Conservation (phyloP, 495 filamentous ascomycete species). For the Hypoxylon rickii region DNA sequence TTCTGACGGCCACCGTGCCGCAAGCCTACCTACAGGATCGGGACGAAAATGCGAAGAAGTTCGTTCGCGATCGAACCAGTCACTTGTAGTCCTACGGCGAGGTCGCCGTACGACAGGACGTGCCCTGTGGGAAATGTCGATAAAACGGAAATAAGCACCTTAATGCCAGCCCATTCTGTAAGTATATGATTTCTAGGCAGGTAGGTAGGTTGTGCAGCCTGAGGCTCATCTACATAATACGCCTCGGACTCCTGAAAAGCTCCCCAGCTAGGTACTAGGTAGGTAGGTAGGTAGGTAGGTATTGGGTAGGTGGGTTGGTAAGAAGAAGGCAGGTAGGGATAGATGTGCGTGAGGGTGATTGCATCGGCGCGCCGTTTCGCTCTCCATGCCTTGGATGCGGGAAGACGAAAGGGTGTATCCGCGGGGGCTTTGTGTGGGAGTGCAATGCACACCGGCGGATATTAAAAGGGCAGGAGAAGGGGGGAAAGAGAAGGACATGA, state of each 20-base stretch:
- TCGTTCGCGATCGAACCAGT: constrained; percentile 13
- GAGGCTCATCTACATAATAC: constrained; percentile 32
- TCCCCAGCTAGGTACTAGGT: background rate
- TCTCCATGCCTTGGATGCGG: constrained; percentile 13
- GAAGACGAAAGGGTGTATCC: constrained; percentile 10
- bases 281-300: no score
- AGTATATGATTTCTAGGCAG: no score
- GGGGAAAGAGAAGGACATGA: constrained; percentile 5
- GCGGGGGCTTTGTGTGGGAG: background rate
- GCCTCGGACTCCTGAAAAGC: background rate
- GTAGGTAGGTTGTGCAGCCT: constrained; percentile 13
- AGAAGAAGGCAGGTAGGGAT: no score
- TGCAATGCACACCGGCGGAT: background rate
- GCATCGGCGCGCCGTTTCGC: constrained; percentile 18
- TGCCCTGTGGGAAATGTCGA: no score
- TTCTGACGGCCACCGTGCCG: constrained; percentile 6
- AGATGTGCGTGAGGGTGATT: constrained; percentile 24
- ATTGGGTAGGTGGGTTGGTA: no score
- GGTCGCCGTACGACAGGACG: constrained; percentile 14
- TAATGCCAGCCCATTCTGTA: no score
- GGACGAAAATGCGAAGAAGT: constrained; percentile 25
- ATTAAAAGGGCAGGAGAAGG: background rate
- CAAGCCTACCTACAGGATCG: constrained; percentile 36
- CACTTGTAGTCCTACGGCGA: background rate
- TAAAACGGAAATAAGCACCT: no score